phyloP scores from a whole-genome alignment of 1,284 basidiomycete species.

The Marasmius sp. region DNA sequence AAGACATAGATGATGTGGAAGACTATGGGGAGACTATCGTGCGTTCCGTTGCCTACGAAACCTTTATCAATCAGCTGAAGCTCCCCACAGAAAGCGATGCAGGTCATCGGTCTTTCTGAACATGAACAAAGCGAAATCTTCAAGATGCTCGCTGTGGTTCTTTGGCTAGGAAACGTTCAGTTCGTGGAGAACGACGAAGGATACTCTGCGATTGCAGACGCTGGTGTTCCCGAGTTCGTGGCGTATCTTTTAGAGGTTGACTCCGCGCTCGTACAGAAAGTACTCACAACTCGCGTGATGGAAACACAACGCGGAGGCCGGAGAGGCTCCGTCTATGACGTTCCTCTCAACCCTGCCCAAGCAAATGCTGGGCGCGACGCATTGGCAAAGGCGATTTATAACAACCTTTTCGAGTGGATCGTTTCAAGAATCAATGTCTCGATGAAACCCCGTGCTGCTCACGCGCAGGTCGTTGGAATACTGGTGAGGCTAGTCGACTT shows the following conservation, averaged over 20 bases:
- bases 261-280: slow-evolving; percentile 78
- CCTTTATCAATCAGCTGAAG: slow-evolving; percentile 14
- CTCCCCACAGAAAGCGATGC: slow-evolving; percentile 81
- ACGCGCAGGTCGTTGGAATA: slow-evolving; percentile 92
- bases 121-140: slow-evolving; percentile 94
- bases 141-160: slow-evolving; percentile 87
- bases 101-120: slow-evolving; percentile 81
- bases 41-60: slow-evolving; percentile 24
- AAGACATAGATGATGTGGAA: slow-evolving; percentile 86
- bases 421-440: slow-evolving; percentile 95
- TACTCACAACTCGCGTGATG: slow-evolving; percentile 82
- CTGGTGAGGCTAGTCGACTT: slow-evolving; percentile 49
- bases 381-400: slow-evolving; percentile 95
- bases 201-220: slow-evolving; percentile 81
- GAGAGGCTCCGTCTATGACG: slow-evolving; percentile 94
- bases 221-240: slow-evolving; percentile 92
- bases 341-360: slow-evolving; percentile 93
- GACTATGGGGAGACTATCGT: slow-evolving; percentile 91
- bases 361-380: slow-evolving; percentile 90
- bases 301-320: slow-evolving; percentile 93
- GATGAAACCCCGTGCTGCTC: slow-evolving; percentile 82
- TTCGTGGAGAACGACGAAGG: slow-evolving; percentile 90
- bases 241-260: slow-evolving; percentile 95
- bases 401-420: slow-evolving; percentile 99
- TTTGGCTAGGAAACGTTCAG: slow-evolving; percentile 97